Evolutionary conservation across 768 basidiomycete genomes (phyloP), one percentile per base, ranked within the genome.

Genomic region (Paxillus rubicundulus): DNA sequence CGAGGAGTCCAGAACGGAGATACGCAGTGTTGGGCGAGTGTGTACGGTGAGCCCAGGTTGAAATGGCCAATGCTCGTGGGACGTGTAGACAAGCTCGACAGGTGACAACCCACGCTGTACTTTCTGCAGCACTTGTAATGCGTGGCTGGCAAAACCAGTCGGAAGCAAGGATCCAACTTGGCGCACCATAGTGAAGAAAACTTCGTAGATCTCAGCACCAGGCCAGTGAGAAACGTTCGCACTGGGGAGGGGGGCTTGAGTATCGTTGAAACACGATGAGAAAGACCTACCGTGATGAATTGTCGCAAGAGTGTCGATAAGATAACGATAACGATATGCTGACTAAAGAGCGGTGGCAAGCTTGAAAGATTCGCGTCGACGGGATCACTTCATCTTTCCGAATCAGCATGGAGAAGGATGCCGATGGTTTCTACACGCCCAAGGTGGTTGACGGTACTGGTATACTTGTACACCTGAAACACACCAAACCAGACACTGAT

Each of bases 1-100:
- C 1, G 92, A 94, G 1, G 92, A 87, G 61, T 97, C 95, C 36
- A 97, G 77, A n/a, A 95, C 74, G 4, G 87, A 78, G 43, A 95
- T 77, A 47, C 75, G 77, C 33, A 85, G 64, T 3, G 66, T 64
- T 14, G 54, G 51, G 16, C 44, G 41, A 2, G 51, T 18, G 45
- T 50, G 57, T 9, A 6, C 45, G 17, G 24, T 55, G 30, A 18
- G 57, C 30, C 32, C 65, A 2, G 62, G 69, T 3, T 73, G 77
- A 9, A 82, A 63, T 9, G 90, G 90, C 90, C 90, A 92, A 28
- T 62, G 70, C 13, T 74, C 65, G 60, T 89, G 84, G 2, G 86
- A 74, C 9, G 73, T 65, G 66, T 82, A 82, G 13, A 90, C 66
- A 24, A 92, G 73, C 62, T 89, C 85, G 16, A 88, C 45, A 14